These are phyloP conservation scores for Epichloe gansuensis DNA, from an alignment of 2,329 filamentous ascomycete species.

Conservation along the genomic window DNA sequence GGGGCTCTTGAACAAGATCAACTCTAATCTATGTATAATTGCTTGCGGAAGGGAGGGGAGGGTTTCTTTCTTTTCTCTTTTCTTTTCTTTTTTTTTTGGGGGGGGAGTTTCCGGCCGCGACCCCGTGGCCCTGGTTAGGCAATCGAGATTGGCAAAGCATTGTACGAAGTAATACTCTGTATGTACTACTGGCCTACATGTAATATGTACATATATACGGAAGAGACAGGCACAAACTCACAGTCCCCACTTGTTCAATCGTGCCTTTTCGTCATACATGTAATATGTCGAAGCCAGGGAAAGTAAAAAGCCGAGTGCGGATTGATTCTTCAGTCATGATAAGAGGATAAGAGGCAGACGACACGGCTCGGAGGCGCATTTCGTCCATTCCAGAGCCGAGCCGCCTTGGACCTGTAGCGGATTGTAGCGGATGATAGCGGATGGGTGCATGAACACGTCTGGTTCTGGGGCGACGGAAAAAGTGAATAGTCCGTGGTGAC, in stretches of 20 bases:
- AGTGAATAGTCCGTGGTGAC: not conserved
- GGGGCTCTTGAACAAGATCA: not conserved
- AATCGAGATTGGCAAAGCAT: not conserved
- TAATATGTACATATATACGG: no score
- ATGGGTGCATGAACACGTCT: no score
- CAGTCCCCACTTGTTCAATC: no score
- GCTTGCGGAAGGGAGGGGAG: no score
- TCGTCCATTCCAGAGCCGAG: not conserved
- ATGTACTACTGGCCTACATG: no score
- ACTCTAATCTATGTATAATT: not conserved
- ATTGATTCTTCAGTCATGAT: not conserved
- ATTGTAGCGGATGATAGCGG: no score
- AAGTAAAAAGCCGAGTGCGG: not conserved
- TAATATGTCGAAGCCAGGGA: not conserved
- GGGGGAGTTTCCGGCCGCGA: no score
- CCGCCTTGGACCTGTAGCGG: no score
- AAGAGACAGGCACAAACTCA: no score
- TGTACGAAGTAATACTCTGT: no score
- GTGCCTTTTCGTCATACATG: not conserved
- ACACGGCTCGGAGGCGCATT: not conserved
- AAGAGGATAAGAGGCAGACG: not conserved
- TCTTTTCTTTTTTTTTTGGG: no score
- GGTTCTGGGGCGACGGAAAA: not conserved
- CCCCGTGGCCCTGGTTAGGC: not conserved
- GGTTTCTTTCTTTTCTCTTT: not conserved